phyloP scores from a whole-genome alignment of 257 asterid genomes.

The Dorcoceras hygrometricum region DNA sequence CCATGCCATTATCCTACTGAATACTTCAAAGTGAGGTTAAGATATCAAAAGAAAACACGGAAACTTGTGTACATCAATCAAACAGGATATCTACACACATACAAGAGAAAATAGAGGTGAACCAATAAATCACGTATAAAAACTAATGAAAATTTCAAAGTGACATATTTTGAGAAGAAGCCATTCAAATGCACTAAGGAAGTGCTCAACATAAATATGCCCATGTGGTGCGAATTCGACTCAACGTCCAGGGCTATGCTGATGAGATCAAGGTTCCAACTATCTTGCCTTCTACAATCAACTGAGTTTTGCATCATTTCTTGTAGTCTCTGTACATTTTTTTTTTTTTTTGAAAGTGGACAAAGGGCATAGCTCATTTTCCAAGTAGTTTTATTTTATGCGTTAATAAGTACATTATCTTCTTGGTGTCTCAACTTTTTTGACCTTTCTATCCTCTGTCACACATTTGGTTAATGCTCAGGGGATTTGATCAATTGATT shows the following conservation, averaged over 20 bases:
- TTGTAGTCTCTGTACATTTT: neutral
- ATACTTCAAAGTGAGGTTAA: neutral
- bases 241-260: too few species aligned
- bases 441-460: neutral
- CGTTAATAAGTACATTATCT: conserved; percentile 7
- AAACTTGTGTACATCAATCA: neutral
- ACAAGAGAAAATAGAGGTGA: neutral
- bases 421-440: neutral
- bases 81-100: neutral
- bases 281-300: neutral
- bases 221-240: neutral
- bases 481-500: neutral
- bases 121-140: neutral
- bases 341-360: neutral
- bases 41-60: neutral
- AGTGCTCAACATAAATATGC: neutral
- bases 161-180: neutral
- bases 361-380: neutral
- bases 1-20: neutral
- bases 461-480: neutral
- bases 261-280: too few species aligned
- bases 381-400: neutral
- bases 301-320: neutral
- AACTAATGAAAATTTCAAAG: too few species aligned
- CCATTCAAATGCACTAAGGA: neutral